Base-by-base conservation (phyloP, 495 filamentous ascomycete species). In the Sphaerosporella brunnea region DNA sequence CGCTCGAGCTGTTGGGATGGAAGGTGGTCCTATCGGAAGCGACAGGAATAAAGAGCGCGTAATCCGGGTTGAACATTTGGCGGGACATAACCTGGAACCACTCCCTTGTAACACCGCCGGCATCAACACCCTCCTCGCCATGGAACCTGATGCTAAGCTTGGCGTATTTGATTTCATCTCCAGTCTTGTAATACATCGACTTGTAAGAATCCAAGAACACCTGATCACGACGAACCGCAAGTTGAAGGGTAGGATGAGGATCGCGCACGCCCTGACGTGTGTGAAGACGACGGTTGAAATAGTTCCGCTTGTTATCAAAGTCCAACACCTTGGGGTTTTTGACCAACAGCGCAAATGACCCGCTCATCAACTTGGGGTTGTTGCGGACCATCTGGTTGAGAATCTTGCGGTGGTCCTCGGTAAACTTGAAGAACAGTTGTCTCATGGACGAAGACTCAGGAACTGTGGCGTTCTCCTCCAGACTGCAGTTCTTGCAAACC, bases 271-370 rank as follows among this genome's bases (percentile, higher is more conserved):
- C 74, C 10, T 71, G 70, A 46, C 87, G 82, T 28, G 75, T 71
- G 62, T 96, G 90, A 16, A 99, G 72, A 53, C 82, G 82, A 36
- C 92, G 82, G 63, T 74, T 95, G 69, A 99, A 99, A 72, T 90
- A 99, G 63, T 92, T 95, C 55, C 92, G 87, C 72, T 99, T 99
- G 67, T 96, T 99, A 63, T 99, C 90, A 58, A 99, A 99, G 55
- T 99, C 90, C 38, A 99, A 66, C 11, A 99, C 90, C 72, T 95
- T 96, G 37, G 90, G 92, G 58, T 99, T 99, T 68, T 93, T 94
- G 52, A 95, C 87, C 23, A 99, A 68, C 30, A 95, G 69, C 5
- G 87, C 86, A 65, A 99, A 94, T 11, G 86, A 92, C 35, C 87
- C 90, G 52, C 87, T 94, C 90, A 99, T 99, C 51, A 99, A 74